Evolutionary conservation across 192 early-diverging fungal genomes (phyloP), one percentile per base, ranked within the genome.

Genomic region (Spizellomyces punctatus): DNA sequence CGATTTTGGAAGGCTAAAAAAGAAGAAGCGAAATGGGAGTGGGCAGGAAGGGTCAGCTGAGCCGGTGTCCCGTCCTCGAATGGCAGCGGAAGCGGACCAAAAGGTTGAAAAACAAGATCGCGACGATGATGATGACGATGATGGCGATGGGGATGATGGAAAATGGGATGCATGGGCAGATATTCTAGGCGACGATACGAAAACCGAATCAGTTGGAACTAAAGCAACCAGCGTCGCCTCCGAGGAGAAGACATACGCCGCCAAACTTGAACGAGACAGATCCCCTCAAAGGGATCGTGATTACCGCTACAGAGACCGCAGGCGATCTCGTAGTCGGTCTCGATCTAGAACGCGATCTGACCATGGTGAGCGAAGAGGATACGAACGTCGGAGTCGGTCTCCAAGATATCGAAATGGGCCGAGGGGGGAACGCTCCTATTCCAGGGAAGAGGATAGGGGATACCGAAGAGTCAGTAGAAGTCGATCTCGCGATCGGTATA

Each of bases 1-100:
- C 56, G 81, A 82, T 54, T 82, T 82, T 75, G 81, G 81, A n/a
- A 74, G 81, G 12, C 69, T 60, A 63, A 80, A 74, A 62, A 82
- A 82, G 58, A 73, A 75, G 57, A 62, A 45, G n/a, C 58, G 56
- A 56, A 55, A 17, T 21, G 65, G 2, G 42, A 36, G 27, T 36
- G 27, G 27, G 27, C 27, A 36, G 27, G 27, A 36, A 36, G 52
- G 42, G 54, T 16, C 45, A 58, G 16, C 47, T 43, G 27, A 58
- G 67, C 8, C 46, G 17, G 65, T 8, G 6, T 41, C 75, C 22
- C 16, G 42, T 43, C 19, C 7, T 41, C 8, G 44, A 10, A 43
- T 1, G 12, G 12, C n/a, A 36, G 65, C 9, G 19, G 5, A 27
- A 66, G 16, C 6, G 69, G 3, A 17, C 41, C 2, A 7, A 47